Percentiles rank a stretch among this genome's conserved stretches.
phyloP scores from a whole-genome alignment of 2,329 filamentous ascomycete species.

The Fusarium sp. region DNA sequence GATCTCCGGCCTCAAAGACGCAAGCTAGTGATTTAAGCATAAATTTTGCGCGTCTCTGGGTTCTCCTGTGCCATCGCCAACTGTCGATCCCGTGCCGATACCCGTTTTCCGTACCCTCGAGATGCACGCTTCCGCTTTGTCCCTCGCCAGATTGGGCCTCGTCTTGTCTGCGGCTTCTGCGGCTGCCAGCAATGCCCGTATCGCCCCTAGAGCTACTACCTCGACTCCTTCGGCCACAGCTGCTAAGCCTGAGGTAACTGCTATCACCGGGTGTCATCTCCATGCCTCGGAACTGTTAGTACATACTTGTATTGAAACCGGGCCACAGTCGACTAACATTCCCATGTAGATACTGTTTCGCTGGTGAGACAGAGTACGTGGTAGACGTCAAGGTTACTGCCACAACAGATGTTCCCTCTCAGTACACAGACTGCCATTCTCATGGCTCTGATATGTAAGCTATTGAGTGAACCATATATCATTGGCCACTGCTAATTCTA shows the following conservation, averaged over 20 bases:
- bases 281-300: slow-evolving; percentile 58
- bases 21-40: slow-evolving; percentile 28
- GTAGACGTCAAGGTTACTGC: slow-evolving; percentile 64
- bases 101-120: slow-evolving; percentile 2
- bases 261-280: slow-evolving; percentile 58
- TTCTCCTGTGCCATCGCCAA: slow-evolving; percentile 8
- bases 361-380: slow-evolving; percentile 58
- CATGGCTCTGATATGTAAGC: slow-evolving; percentile 70
- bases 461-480: neutral
- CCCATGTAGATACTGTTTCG: slow-evolving; percentile 59
- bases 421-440: slow-evolving; percentile 74
- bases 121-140: slow-evolving; percentile 37
- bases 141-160: slow-evolving; percentile 37
- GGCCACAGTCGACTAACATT: slow-evolving; percentile 11
- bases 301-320: neutral
- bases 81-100: neutral
- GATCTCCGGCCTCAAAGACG: neutral
- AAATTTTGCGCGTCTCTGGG: slow-evolving; percentile 20
- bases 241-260: slow-evolving; percentile 50
- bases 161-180: slow-evolving; percentile 28
- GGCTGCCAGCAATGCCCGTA: slow-evolving; percentile 28
- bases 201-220: slow-evolving; percentile 54
- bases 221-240: slow-evolving; percentile 47
- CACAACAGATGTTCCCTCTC: slow-evolving; percentile 67
- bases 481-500: slow-evolving; percentile 13